Evolutionary conservation across 768 basidiomycete genomes (phyloP).

Genomic region (Galerina marginata): DNA sequence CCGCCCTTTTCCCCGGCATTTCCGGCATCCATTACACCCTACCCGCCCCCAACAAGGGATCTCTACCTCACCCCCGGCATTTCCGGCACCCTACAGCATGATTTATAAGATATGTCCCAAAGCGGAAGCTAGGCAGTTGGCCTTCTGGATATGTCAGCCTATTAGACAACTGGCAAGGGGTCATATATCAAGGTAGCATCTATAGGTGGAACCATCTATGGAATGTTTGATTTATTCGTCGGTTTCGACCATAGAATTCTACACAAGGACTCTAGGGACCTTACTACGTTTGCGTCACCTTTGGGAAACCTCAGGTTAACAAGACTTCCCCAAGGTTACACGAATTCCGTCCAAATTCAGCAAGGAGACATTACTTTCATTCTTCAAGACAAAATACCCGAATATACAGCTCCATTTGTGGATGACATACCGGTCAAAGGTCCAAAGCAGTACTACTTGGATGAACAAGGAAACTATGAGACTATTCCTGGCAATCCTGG

Average conservation of each 20-base stretch:
- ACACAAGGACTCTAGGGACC: conserved; percentile 26
- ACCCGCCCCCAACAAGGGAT: too few relatives aligned
- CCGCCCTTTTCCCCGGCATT: too few relatives aligned
- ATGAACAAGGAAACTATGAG: conserved; percentile 20
- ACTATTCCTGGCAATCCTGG: conserved; percentile 25
- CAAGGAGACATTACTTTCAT: conserved; percentile 38
- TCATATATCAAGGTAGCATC: too few relatives aligned
- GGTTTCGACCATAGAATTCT: conserved; percentile 37
- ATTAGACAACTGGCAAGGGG: too few relatives aligned
- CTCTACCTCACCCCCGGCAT: too few relatives aligned
- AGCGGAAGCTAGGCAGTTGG: too few relatives aligned
- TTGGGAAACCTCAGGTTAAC: conserved; percentile 27
- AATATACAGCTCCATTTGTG: conserved; percentile 20
- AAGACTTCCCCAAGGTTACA: conserved; percentile 36
- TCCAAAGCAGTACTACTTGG: conserved; percentile 29
- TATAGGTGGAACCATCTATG: conserved; percentile 31
- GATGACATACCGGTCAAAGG: conserved; percentile 24
- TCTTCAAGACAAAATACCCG: conserved; percentile 34
- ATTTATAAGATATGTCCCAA: too few relatives aligned
- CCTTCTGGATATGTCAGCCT: too few relatives aligned
- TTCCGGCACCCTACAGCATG: too few relatives aligned
- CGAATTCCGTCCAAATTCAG: conserved; percentile 37
- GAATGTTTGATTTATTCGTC: conserved; percentile 31
- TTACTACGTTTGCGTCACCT: conserved; percentile 37
- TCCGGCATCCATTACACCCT: too few relatives aligned